A percentile compares a stretch with the other conserved stretches of the same genome.
Conservation (phyloP, 352 stramenopile species). For the Phytopythium montanum region DNA sequence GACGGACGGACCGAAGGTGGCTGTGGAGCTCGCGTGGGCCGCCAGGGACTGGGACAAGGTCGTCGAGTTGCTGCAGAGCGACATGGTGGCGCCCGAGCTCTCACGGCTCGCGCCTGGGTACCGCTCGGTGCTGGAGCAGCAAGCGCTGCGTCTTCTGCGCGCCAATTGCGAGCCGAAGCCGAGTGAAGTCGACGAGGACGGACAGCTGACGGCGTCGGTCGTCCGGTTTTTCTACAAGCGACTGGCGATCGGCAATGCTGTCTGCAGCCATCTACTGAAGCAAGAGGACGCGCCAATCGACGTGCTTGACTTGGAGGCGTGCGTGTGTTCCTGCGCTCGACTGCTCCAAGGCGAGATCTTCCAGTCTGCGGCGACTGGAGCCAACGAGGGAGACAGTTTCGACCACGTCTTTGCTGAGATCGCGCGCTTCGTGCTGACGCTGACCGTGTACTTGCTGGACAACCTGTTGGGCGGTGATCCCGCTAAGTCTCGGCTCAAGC, state of each 20-base stretch:
- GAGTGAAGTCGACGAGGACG: slow-evolving; percentile 18
- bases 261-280: slow-evolving; percentile 24
- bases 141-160: slow-evolving; percentile 40
- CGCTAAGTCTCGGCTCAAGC: slow-evolving; percentile 23
- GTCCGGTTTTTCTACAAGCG: slow-evolving; percentile 53
- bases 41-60: slow-evolving; percentile 45
- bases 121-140: slow-evolving; percentile 39
- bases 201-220: slow-evolving; percentile 15
- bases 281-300: slow-evolving; percentile 13
- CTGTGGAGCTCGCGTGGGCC: slow-evolving; percentile 49
- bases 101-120: slow-evolving; percentile 28
- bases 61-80: slow-evolving; percentile 36
- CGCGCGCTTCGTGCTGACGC: slow-evolving; percentile 24
- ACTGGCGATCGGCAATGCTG: slow-evolving; percentile 41
- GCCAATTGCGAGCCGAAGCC: slow-evolving; percentile 17
- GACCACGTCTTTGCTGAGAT: slow-evolving; percentile 28
- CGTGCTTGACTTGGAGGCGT: slow-evolving; percentile 23
- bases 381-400: background rate
- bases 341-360: slow-evolving; percentile 58
- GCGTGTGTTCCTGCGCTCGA: slow-evolving; percentile 32
- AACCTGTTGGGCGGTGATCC: slow-evolving; percentile 17
- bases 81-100: slow-evolving; percentile 38
- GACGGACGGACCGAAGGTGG: slow-evolving; percentile 27
- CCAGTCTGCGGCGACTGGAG: slow-evolving; percentile 13
- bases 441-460: slow-evolving; percentile 23